These are phyloP conservation scores for Verticillium zaregamsianum DNA, from an alignment of 2,329 filamentous ascomycete species.

Conservation along the genomic window DNA sequence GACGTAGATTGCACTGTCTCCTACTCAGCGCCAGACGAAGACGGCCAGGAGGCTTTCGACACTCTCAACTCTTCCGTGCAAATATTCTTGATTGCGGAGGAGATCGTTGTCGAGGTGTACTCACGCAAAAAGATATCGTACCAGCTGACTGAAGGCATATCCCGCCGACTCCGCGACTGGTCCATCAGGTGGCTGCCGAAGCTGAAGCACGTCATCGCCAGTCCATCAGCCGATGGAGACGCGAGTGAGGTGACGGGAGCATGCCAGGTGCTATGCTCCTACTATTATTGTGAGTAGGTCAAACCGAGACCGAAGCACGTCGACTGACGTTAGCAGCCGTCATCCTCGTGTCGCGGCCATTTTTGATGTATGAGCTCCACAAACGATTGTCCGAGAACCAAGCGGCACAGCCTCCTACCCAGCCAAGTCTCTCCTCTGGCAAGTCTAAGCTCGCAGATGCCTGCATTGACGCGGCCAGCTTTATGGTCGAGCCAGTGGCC, in stretches of 20 bases:
- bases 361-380: constrained; percentile 52
- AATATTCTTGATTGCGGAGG: constrained; percentile 47
- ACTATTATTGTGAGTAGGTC: constrained; percentile 36
- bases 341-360: constrained; percentile 52
- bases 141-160: constrained; percentile 49
- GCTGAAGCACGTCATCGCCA: constrained; percentile 33
- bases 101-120: constrained; percentile 47
- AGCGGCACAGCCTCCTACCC: not conserved
- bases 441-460: constrained; percentile 49
- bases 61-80: constrained; percentile 48
- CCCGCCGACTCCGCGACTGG: constrained; percentile 48
- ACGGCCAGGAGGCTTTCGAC: constrained; percentile 36
- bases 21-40: constrained; percentile 29
- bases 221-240: constrained; percentile 16
- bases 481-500: constrained; percentile 47
- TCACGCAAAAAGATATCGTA: constrained; percentile 49
- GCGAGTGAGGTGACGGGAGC: constrained; percentile 36
- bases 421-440: constrained; percentile 28
- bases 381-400: constrained; percentile 35
- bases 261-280: constrained; percentile 47
- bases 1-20: constrained; percentile 51
- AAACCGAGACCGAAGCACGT: no score
- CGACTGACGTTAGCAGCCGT: constrained; percentile 28
- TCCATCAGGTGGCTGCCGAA: constrained; percentile 42
- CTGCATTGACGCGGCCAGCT: constrained; percentile 49